These are phyloP conservation scores for Mallotus nudiflorus DNA, from an alignment of 345 rosid species.

Conservation along the genomic window DNA sequence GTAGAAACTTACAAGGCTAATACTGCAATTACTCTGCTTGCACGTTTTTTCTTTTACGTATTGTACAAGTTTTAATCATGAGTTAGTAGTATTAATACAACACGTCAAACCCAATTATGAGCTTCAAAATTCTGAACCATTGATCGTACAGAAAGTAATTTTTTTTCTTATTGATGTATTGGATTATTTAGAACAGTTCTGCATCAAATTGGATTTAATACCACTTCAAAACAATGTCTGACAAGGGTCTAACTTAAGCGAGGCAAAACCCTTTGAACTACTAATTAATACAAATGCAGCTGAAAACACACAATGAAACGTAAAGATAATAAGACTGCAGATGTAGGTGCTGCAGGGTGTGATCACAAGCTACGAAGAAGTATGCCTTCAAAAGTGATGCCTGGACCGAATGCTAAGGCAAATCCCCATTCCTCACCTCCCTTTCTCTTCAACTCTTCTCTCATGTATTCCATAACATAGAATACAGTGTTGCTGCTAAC, in stretches of 20 bases:
- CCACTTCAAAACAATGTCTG: no score
- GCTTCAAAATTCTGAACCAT: no score
- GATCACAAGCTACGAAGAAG: constrained; percentile 75
- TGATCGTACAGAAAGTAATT: no score
- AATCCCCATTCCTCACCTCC: constrained; percentile 85
- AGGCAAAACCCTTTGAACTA: no score
- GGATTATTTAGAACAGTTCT: background rate
- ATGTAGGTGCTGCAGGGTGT: background rate
- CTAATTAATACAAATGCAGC: background rate
- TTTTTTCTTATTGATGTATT: background rate
- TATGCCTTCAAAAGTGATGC: constrained; percentile 96
- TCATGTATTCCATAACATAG: constrained; percentile 85
- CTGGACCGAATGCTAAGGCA: constrained; percentile 89
- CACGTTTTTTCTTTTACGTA: no score
- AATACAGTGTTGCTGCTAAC: constrained; percentile 85
- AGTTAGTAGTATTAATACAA: no score
- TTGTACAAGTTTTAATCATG: no score
- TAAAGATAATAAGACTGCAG: background rate
- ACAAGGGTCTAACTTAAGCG: no score
- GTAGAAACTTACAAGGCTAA: no score
- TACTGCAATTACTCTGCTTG: no score
- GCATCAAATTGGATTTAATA: no score
- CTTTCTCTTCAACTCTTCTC: constrained; percentile 60
- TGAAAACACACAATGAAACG: background rate
- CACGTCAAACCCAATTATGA: no score